Evolutionary conservation across 768 basidiomycete genomes (phyloP), one percentile per base, ranked within the genome.

Genomic region (Mycena olivaceomarginata): DNA sequence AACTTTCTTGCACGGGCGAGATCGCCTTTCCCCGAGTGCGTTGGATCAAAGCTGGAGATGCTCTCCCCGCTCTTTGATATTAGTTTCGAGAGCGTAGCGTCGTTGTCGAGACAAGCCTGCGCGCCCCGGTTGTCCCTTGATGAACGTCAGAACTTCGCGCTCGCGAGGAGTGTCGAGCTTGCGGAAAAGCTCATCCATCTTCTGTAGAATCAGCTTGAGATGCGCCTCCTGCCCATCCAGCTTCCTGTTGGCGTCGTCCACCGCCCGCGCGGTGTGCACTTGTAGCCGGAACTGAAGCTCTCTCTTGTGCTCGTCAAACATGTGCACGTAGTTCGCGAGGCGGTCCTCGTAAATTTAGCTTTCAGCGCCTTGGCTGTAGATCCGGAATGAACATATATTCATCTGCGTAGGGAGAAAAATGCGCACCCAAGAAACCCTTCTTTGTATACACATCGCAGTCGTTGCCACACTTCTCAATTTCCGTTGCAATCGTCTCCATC

Each of bases 361-460:
- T 83, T 84, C 13, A 85, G 48, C 5, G 81, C 79, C 59, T 83
- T 83, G 12, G 81, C 85, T 86, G 43, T 11, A 40, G n/a, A 70
- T 25, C 25, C 25, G 25, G 25, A 25, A 25, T 25, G 25, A 25
- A 2, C 2, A 25, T 25, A 25, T 25, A 25, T 25, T 25, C 25
- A 25, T 25, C 25, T 25, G 25, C 25, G 25, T 25, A 25, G 25
- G 25, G 25, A 25, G 25, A 2, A 25, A 25, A 25, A 25, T 2
- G 25, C 80, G 76, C 4, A 85, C 82, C 81, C 20, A 86, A 74
- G n/a, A 86, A 78, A n/a, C 81, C 77, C 40, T 85, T 84, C 66
- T 87, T 85, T 57, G 82, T 67, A 70, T 88, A 90, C 7, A 84
- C 80, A 63, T 89, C 88, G 76, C 87, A 85, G 22, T 80, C 82